Evolutionary conservation across 2,329 filamentous ascomycete genomes (phyloP), one percentile per base, ranked within the genome.

Genomic region (Colletotrichum plurivorum): DNA sequence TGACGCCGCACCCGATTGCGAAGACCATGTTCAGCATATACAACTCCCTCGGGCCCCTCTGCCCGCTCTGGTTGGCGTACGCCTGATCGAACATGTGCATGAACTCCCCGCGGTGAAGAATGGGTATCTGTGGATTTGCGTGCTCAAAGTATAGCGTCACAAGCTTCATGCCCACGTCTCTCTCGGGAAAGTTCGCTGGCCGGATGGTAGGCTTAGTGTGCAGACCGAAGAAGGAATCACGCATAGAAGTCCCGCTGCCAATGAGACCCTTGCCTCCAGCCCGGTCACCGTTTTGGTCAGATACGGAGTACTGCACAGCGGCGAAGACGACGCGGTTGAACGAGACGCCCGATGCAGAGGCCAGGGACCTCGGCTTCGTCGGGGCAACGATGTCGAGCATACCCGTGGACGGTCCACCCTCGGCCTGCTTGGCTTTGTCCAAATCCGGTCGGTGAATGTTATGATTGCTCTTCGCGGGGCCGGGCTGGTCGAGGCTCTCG

Each of bases 1-100:
- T 97, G 74, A 98, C 97, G 18, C 94, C 95, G 18, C 93, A 93
- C 7, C 96, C 96, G 75, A 98, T 98, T 15, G 95, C 95, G 82
- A 97, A 98, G 25, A 98, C 95, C 81, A 98, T 98, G 80, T 98
- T 98, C 71, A 98, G 85, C 83, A 97, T 89, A 81, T 98, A 98
- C n/a, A 96, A 86, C 79, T 97, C 94, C 62, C 92, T 88, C 5
- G 94, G 89, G 2, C 92, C 93, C 27, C 92, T 87, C 61, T 88
- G 86, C 67, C 89, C 88, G 54, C 89, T 86, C 20, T 92, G 89
- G 0, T 89, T 87, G 5, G 88, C 85, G 79, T 97, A 98, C 0
- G 94, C 93, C 53, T 89, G 88, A 62, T 97, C 92, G 77, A 98
- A 93, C 82, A 97, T 90, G 53, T 92, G 88, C 91, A 94, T 94